Conservation (phyloP, 2,329 filamentous ascomycete genomes). For the Pseudogymnoascus sp. region DNA sequence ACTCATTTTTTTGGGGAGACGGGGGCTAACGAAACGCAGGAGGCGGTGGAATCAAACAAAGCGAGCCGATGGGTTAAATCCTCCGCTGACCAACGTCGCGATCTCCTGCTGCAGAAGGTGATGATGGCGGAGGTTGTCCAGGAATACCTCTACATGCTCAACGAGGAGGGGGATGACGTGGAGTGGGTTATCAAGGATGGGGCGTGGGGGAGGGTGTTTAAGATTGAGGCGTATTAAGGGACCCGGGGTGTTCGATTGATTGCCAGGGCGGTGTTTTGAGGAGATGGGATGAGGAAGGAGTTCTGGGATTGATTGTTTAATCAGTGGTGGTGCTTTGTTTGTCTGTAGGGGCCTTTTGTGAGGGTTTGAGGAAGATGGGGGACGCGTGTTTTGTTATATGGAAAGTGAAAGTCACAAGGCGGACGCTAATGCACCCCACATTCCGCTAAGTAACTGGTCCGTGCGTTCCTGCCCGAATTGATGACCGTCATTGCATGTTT, state of each 20-base stretch:
- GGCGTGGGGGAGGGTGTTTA: not conserved
- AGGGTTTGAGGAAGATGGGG: constrained; percentile 17
- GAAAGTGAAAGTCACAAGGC: not conserved
- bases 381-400: not conserved
- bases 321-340: not conserved
- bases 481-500: not conserved
- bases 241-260: constrained; percentile 15
- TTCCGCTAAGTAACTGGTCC: not conserved
- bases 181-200: not conserved
- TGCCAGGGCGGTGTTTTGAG: constrained; percentile 12
- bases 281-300: constrained; percentile 10
- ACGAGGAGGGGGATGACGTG: not conserved
- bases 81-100: not conserved
- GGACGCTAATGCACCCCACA: constrained; percentile 2
- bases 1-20: no score
- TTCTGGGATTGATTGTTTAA: not conserved
- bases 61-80: not conserved
- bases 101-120: not conserved
- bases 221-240: constrained; percentile 12
- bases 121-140: not conserved
- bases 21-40: not conserved
- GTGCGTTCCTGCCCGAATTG: not conserved
- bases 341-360: not conserved
- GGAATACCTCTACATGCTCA: not conserved
- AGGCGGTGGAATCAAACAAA: not conserved